Base-by-base conservation (phyloP, 2,329 filamentous ascomycete species). In the Atkinsonella texensis region DNA sequence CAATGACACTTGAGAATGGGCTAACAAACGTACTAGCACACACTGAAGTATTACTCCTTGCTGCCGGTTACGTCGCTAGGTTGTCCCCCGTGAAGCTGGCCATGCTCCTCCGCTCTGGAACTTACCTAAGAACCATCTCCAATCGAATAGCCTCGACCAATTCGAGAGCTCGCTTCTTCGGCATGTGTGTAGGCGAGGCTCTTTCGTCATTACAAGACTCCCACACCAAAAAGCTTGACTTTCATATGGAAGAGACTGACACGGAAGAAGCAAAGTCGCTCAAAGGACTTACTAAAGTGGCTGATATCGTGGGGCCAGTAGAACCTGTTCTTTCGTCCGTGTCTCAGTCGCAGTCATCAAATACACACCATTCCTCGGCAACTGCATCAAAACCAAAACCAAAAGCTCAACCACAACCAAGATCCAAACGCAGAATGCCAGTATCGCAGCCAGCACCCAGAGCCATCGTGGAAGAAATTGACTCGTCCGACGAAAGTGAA, bases 161-260 rank as follows among this genome's bases (percentile, higher is more conserved):
- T 41, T 73, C 73, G 7, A 78, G 83, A 57, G 83, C 87, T 15
- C 80, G 89, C 17, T 87, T 95, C 58, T 74, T 98, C 0, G 93
- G 93, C 0, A 94, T 98, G 81, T 74, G 87, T 2, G 82, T 95
- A 33, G 93, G 88, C 4, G 89, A 89, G 57, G 80, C 84, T 0
- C 67, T 85, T 0, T 84, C 81, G 1, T 64, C 70, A 2, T 65
- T 95, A 2, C 70, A 79, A 3, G 77, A 84, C 52, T 85, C 87
- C 58, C 77, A 76, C 28, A 84, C 84, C 9, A 84, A 84, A 52
- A 81, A 75, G 51, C 81, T 98, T 63, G 82, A 86, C 54, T 97
- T 98, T 61, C 83, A 90, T 39, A 78, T 90, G 60, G 85, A 93
- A 18, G 89, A 94, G 53, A 83, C 83, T 63, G 76, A 83, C 44